Conservation (phyloP, 345 rosid genomes). For the Kandelia obovata region DNA sequence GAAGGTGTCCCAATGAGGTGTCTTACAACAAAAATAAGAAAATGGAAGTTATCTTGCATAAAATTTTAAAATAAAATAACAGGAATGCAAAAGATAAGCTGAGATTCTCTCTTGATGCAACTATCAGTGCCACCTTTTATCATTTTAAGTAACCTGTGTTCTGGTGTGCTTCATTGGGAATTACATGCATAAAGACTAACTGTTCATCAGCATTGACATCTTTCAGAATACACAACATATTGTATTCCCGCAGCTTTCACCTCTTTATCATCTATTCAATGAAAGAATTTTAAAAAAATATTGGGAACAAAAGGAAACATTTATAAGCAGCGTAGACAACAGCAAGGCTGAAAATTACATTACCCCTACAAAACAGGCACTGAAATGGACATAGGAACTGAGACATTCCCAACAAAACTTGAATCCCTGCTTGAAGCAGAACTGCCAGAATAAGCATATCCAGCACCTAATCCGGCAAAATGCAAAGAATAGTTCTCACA, state of each 20-base stretch:
- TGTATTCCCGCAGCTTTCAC: slow-evolving; percentile 23
- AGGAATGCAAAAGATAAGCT: not conserved
- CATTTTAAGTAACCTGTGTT: slow-evolving; percentile 5
- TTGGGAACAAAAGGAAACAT: slow-evolving; percentile 21
- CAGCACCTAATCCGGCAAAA: slow-evolving; percentile 54
- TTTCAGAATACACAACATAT: slow-evolving; percentile 11
- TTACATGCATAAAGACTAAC: slow-evolving; percentile 11
- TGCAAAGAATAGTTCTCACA: slow-evolving; percentile 52
- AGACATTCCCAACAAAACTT: slow-evolving; percentile 58
- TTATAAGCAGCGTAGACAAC: slow-evolving; percentile 15
- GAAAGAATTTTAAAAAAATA: slow-evolving; percentile 48
- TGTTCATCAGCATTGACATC: slow-evolving; percentile 16
- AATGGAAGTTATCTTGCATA: too few relatives aligned
- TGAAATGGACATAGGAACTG: slow-evolving; percentile 66
- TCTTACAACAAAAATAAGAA: too few relatives aligned
- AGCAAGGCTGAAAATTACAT: slow-evolving; percentile 14
- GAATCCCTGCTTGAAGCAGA: slow-evolving; percentile 43
- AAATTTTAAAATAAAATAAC: too few relatives aligned
- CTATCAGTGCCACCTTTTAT: not conserved
- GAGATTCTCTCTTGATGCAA: not conserved
- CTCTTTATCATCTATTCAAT: slow-evolving; percentile 35
- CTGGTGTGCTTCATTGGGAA: not conserved
- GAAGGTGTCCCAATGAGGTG: too few relatives aligned
- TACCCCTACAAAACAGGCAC: slow-evolving; percentile 58
- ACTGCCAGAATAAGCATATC: slow-evolving; percentile 63